Evolutionary conservation across 2,329 filamentous ascomycete species (phyloP), one percentile per base, ranked within the genome.

Genomic region (Fusarium bactridioides): DNA sequence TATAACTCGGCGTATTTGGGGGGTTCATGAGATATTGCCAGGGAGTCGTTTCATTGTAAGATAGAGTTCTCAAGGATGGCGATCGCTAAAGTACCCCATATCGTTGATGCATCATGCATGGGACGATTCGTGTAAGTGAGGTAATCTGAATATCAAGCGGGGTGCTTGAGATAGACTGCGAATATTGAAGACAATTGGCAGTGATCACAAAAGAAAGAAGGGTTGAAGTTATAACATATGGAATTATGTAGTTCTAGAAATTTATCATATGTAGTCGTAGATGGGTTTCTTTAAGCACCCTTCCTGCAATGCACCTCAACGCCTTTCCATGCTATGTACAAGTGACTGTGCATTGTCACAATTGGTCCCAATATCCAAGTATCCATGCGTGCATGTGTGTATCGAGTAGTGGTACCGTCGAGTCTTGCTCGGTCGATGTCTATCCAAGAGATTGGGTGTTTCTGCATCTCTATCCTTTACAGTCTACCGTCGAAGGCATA

Each of bases 401-500:
- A 62, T 61, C 59, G 64, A 68, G 37, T 27, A 61, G 38, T 50
- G 53, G 57, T 67, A 50, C 54, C 56, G 58, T 64, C 59, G 64
- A 67, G 69, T 72, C 73, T 77, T 61, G 61, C 64, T 72, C 69
- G 57, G 68, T 51, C 60, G 44, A 66, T 62, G 38, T 44, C 55
- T 71, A 67, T 73, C 67, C 47, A 64, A 54, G 25, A 43, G 53
- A 60, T 54, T 37, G 23, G 44, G 15, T 44, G 15, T 16, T n/a
- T 45, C 57, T 51, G 44, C 61, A 45, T 59, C 18, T 58, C 57
- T 48, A 19, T 69, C 45, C 47, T 43, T 77, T 74, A 81, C 23
- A 82, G 60, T 64, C 76, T 78, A 29, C 81, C 81, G 41, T 82
- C 80, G 27, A 80, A 74, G 50, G 73, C 58, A 33, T 72, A 59